Evolutionary conservation across 495 filamentous ascomycete species (phyloP).

Genomic region (Penicillium coffeae): DNA sequence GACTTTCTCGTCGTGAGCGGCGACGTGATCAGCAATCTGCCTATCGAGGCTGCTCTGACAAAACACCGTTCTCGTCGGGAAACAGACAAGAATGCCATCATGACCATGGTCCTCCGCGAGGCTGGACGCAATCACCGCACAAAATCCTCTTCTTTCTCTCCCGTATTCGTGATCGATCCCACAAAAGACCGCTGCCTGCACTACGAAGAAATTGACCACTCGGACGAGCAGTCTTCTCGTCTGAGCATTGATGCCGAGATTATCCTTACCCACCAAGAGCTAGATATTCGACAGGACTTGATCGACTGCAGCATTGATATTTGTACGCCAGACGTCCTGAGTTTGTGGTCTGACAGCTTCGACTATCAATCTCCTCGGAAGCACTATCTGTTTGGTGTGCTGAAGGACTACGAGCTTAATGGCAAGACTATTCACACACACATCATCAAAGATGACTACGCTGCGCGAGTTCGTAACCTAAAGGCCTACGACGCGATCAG

Average conservation of each 20-base stretch:
- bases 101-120: slow-evolving; percentile 91
- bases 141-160: slow-evolving; percentile 66
- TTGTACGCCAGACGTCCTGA: slow-evolving; percentile 91
- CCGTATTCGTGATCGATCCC: slow-evolving; percentile 83
- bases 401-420: slow-evolving; percentile 96
- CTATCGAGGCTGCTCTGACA: slow-evolving; percentile 72
- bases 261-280: slow-evolving; percentile 56
- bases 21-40: slow-evolving; percentile 88
- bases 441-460: slow-evolving; percentile 71
- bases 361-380: slow-evolving; percentile 87
- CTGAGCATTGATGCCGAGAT: slow-evolving; percentile 72
- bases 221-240: slow-evolving; percentile 45
- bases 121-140: slow-evolving; percentile 71
- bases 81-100: slow-evolving; percentile 90
- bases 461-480: slow-evolving; percentile 77
- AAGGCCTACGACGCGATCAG: slow-evolving; percentile 90
- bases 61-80: slow-evolving; percentile 77
- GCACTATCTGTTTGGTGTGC: slow-evolving; percentile 83
- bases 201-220: slow-evolving; percentile 71
- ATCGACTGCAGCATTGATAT: slow-evolving; percentile 97
- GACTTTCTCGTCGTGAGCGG: slow-evolving; percentile 93
- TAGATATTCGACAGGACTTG: slow-evolving; percentile 80
- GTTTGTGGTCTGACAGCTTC: slow-evolving; percentile 95
- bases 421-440: slow-evolving; percentile 94
- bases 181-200: slow-evolving; percentile 78